Percentiles rank a stretch among this genome's conserved stretches.
These are phyloP conservation scores for Glycine tomentella DNA, from an alignment of 306 rosid species.

Conservation along the genomic window DNA sequence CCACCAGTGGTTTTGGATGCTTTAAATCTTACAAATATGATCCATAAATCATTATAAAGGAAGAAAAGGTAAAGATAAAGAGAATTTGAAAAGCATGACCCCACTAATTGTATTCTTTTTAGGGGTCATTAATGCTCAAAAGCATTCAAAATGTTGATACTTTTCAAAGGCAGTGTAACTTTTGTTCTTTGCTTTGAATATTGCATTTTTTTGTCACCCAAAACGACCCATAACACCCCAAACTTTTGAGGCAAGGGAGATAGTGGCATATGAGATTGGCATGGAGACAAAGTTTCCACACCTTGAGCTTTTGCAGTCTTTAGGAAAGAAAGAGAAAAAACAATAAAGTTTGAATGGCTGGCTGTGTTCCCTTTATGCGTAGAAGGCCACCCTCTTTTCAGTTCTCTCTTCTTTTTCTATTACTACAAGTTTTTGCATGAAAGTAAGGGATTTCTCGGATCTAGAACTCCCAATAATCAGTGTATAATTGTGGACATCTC, in stretches of 20 bases:
- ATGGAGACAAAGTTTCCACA: slow-evolving; percentile 91
- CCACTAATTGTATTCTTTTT: slow-evolving; percentile 75
- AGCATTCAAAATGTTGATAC: slow-evolving; percentile 62
- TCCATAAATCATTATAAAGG: slow-evolving; percentile 59
- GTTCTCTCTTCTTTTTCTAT: slow-evolving; percentile 49
- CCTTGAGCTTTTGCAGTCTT: slow-evolving; percentile 82
- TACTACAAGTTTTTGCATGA: slow-evolving; percentile 65
- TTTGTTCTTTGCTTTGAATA: slow-evolving; percentile 51
- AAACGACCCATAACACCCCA: slow-evolving; percentile 43
- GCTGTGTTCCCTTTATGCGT: slow-evolving; percentile 46
- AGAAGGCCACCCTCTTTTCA: slow-evolving; percentile 56
- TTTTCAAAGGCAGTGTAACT: slow-evolving; percentile 61
- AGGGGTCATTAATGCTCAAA: slow-evolving; percentile 65
- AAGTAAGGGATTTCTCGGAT: slow-evolving; percentile 92
- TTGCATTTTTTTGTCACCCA: slow-evolving; percentile 50
- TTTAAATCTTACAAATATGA: slow-evolving; percentile 59
- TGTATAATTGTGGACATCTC: slow-evolving; percentile 62
- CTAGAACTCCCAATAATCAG: slow-evolving; percentile 74
- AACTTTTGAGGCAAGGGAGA: slow-evolving; percentile 48
- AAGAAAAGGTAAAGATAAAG: slow-evolving; percentile 54
- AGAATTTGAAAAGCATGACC: slow-evolving; percentile 59
- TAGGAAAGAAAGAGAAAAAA: slow-evolving; percentile 54
- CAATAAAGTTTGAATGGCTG: slow-evolving; percentile 50
- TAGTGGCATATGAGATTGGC: slow-evolving; percentile 45
- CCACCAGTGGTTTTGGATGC: slow-evolving; percentile 48